Percentiles rank a stretch among this genome's conserved stretches.
These are phyloP conservation scores for Curvularia lunata DNA, from an alignment of 2,329 filamentous ascomycete genomes.

Conservation along the genomic window DNA sequence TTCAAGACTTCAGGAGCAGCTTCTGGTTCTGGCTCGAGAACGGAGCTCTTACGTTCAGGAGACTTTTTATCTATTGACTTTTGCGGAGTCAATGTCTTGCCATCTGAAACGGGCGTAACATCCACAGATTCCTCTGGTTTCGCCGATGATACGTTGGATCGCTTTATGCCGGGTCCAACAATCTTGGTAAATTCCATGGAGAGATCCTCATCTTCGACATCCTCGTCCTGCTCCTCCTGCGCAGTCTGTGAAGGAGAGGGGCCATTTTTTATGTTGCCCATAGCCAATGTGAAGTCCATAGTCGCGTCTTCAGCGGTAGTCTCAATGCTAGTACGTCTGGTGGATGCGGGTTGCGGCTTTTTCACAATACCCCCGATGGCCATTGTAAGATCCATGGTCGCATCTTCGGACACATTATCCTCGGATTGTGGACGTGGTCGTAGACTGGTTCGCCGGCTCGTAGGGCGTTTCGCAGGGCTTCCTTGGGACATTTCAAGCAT, in stretches of 20 bases:
- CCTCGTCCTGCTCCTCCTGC: constrained; percentile 10
- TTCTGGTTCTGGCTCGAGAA: constrained; percentile 11
- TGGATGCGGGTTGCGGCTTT: constrained; percentile 14
- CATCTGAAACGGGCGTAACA: constrained; percentile 10
- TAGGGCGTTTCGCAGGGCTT: constrained; percentile 46
- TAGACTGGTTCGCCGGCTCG: constrained; percentile 45
- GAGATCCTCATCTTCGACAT: constrained; percentile 50
- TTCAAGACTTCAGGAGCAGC: constrained; percentile 22
- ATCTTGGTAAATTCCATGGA: constrained; percentile 62
- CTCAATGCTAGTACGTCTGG: constrained; percentile 35
- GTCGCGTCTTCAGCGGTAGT: constrained; percentile 44
- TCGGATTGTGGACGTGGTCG: constrained; percentile 49
- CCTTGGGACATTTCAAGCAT: constrained; percentile 46
- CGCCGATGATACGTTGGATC: constrained; percentile 17
- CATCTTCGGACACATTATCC: constrained; percentile 48
- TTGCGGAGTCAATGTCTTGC: constrained; percentile 31
- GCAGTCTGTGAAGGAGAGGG: constrained; percentile 8
- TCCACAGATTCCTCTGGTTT: constrained; percentile 31
- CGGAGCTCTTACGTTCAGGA: constrained; percentile 20
- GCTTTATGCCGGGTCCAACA: constrained; percentile 53
- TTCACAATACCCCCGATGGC: constrained; percentile 48
- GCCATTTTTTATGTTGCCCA: constrained; percentile 45
- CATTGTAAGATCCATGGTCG: constrained; percentile 50
- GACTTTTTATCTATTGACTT: constrained; percentile 39
- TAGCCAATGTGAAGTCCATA: constrained; percentile 50